Conservation (phyloP, 768 basidiomycete species). For the Serendipita vermifera region DNA sequence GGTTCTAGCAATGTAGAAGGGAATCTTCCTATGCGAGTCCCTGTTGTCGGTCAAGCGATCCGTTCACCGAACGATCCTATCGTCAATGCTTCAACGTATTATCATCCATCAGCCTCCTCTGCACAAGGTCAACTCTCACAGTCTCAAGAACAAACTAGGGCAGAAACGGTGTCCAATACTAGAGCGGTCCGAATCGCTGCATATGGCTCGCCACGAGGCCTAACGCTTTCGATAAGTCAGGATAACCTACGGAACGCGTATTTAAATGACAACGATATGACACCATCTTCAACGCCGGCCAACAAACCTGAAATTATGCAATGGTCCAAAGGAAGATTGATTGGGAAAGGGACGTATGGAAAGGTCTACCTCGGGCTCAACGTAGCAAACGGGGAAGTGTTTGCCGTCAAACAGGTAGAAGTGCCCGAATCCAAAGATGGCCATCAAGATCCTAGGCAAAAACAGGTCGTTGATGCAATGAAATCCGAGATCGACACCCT, state of each 20-base stretch:
- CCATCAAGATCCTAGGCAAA: conserved; percentile 74
- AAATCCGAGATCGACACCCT: conserved; percentile 93
- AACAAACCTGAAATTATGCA: too few species aligned
- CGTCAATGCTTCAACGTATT: not conserved
- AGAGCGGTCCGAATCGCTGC: not conserved
- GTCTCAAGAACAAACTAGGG: not conserved
- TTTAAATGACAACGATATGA: not conserved
- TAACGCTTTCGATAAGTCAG: not conserved
- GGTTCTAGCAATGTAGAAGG: not conserved
- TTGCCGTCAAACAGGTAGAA: conserved; percentile 98
- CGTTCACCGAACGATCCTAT: not conserved
- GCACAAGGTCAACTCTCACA: not conserved
- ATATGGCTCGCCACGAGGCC: not conserved
- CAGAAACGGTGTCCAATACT: not conserved
- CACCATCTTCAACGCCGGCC: not conserved
- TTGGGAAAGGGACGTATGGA: conserved; percentile 94
- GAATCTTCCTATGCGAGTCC: not conserved
- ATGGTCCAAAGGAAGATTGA: conserved; percentile 96
- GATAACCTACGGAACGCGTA: not conserved
- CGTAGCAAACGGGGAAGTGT: conserved; percentile 95
- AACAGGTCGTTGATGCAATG: conserved; percentile 76
- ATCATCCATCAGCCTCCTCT: not conserved
- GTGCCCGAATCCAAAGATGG: conserved; percentile 84
- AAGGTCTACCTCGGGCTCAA: conserved; percentile 93
- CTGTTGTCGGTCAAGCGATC: not conserved